Percentiles rank a stretch among this genome's conserved stretches.
These are phyloP conservation scores for Singerocomus inundabilis DNA, from an alignment of 1,284 basidiomycete species.

Conservation along the genomic window DNA sequence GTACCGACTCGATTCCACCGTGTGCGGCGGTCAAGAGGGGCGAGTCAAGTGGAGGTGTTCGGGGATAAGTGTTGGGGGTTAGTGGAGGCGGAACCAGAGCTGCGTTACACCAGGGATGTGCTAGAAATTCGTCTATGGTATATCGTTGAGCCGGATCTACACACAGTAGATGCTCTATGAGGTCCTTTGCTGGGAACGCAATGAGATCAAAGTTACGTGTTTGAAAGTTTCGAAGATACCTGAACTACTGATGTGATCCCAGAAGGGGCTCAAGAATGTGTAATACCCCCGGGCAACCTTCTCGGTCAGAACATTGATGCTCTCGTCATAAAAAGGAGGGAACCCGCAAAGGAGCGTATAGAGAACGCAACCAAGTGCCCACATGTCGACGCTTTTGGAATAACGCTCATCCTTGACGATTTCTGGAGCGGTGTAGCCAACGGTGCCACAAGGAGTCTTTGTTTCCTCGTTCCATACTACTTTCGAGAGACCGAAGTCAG, in stretches of 20 bases:
- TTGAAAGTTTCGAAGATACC: constrained; percentile 45
- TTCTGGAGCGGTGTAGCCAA: constrained; percentile 98
- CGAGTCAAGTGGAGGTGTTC: constrained; percentile 76
- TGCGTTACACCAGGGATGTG: constrained; percentile 93
- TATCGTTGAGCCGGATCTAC: constrained; percentile 95
- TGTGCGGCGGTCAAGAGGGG: constrained; percentile 84
- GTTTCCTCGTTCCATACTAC: constrained; percentile 99
- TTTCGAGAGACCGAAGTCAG: constrained; percentile 98
- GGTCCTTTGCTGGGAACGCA: constrained; percentile 77
- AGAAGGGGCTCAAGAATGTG: constrained; percentile 99
- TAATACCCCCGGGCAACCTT: constrained; percentile 98
- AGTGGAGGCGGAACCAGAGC: constrained; percentile 59
- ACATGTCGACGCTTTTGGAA: constrained; percentile 99
- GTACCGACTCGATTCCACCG: constrained; percentile 67
- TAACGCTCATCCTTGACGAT: constrained; percentile 99
- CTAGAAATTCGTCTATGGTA: constrained; percentile 97
- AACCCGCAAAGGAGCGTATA: constrained; percentile 99
- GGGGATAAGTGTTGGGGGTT: constrained; percentile 53
- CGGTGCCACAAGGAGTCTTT: constrained; percentile 98
- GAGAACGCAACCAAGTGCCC: constrained; percentile 97
- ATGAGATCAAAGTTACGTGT: constrained; percentile 11
- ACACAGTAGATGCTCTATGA: constrained; percentile 93
- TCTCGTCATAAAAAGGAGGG: constrained; percentile 99
- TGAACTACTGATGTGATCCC: constrained; percentile 91
- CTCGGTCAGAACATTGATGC: constrained; percentile 96